Percentiles rank a stretch among this genome's conserved stretches.
Conservation (phyloP, 805 yeast genomes). For the Wickerhamomyces mucosus region DNA sequence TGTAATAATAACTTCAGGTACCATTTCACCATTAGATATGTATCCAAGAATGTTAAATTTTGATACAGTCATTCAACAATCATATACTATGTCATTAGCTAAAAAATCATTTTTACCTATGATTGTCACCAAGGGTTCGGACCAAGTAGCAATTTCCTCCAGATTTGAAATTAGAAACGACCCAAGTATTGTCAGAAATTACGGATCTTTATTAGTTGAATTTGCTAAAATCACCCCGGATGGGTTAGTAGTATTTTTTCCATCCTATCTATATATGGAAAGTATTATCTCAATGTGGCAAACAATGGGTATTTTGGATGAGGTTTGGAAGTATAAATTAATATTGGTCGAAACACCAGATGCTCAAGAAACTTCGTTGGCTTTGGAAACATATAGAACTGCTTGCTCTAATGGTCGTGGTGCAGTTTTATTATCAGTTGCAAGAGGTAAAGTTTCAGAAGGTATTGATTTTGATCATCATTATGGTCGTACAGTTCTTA, state of each 20-base stretch:
- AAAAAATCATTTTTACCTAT: conserved; percentile 88
- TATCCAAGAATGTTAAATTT: conserved; percentile 95
- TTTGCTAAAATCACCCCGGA: conserved; percentile 95
- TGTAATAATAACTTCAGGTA: conserved; percentile 93
- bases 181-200: conserved; percentile 95
- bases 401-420: conserved; percentile 98
- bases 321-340: conserved; percentile 95
- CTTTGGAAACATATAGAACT: conserved; percentile 87
- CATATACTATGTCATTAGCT: conserved; percentile 92
- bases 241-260: conserved; percentile 96
- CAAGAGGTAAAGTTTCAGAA: conserved; percentile 97
- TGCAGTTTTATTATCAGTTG: conserved; percentile 91
- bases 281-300: conserved; percentile 98
- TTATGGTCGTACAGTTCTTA: conserved; percentile 91
- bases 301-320: conserved; percentile 94
- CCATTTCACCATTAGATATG: conserved; percentile 97
- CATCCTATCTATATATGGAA: conserved; percentile 95
- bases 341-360: conserved; percentile 97
- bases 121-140: conserved; percentile 95
- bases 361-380: conserved; percentile 95
- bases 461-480: conserved; percentile 99
- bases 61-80: conserved; percentile 87
- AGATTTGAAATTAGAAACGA: conserved; percentile 95
- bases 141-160: conserved; percentile 94
- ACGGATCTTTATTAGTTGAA: conserved; percentile 86